A percentile compares a stretch with the other conserved stretches of the same genome.
Evolutionary conservation across 129 eudicot species (phyloP).

Genomic region (Pseudognaphalium luteoalbum): DNA sequence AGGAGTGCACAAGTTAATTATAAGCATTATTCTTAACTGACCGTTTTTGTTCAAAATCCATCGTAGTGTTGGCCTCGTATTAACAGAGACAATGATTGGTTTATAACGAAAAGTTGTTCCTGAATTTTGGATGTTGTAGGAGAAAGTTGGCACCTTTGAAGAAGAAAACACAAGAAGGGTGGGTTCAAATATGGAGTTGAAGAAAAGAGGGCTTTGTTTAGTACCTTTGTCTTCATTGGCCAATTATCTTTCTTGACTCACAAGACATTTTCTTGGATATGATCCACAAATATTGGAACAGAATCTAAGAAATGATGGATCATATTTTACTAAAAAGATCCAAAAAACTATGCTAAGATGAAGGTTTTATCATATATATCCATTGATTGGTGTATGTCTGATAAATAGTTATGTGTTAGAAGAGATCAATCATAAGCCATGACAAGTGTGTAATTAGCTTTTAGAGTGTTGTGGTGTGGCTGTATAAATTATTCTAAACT

Average conservation of each 20-base stretch:
- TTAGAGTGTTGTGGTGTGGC: not conserved
- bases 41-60: not conserved
- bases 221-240: conserved; percentile 60
- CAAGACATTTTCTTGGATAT: conserved; percentile 5
- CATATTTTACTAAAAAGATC: conserved; percentile 10
- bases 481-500: not conserved
- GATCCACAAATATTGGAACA: conserved; percentile 11
- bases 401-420: not conserved
- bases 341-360: not conserved
- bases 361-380: not conserved
- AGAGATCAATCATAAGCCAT: conserved; percentile 15
- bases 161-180: conserved; percentile 33
- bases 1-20: not conserved
- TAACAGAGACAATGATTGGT: not conserved
- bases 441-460: conserved; percentile 1
- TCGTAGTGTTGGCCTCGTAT: no score
- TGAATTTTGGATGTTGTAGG: conserved; percentile 37
- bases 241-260: conserved; percentile 39
- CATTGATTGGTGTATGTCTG: not conserved
- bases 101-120: not conserved
- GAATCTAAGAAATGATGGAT: conserved; percentile 1
- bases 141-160: conserved; percentile 24
- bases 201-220: conserved; percentile 71
- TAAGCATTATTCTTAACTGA: not conserved
- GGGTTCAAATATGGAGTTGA: conserved; percentile 38